These are phyloP conservation scores for Calcarisporium arbuscula DNA, from an alignment of 2,329 filamentous ascomycete genomes.

Conservation along the genomic window DNA sequence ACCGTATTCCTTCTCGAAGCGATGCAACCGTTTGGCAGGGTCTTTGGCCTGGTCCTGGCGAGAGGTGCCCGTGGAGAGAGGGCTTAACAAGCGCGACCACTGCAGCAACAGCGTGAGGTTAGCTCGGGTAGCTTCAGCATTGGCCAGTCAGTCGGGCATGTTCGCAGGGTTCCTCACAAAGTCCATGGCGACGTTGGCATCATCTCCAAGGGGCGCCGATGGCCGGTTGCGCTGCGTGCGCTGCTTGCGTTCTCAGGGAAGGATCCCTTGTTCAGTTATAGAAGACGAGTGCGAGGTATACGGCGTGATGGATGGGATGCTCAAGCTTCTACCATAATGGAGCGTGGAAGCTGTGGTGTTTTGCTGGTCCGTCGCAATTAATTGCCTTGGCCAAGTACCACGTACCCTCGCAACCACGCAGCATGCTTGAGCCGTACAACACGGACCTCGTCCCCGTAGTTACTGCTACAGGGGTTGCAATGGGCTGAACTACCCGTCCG, in stretches of 20 bases:
- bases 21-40: slow-evolving; percentile 56
- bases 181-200: slow-evolving; percentile 45
- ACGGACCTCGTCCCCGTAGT: too few species aligned
- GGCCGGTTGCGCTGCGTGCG: slow-evolving; percentile 40
- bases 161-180: slow-evolving; percentile 37
- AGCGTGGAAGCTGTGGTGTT: too few species aligned
- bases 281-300: too few species aligned
- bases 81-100: slow-evolving; percentile 64
- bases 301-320: too few species aligned
- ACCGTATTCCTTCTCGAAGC: slow-evolving; percentile 61
- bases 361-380: too few species aligned
- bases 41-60: slow-evolving; percentile 56
- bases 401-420: too few species aligned
- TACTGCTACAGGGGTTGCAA: too few species aligned
- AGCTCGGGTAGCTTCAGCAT: neutral
- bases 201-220: slow-evolving; percentile 32
- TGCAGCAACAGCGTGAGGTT: slow-evolving; percentile 24
- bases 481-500: too few species aligned
- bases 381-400: too few species aligned
- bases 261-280: too few species aligned
- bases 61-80: slow-evolving; percentile 49
- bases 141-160: neutral
- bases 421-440: too few species aligned
- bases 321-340: too few species aligned
- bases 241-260: slow-evolving; percentile 42